Evolutionary conservation across 495 filamentous ascomycete species (phyloP), one percentile per base, ranked within the genome.

Genomic region (Aspergillus hancockii): DNA sequence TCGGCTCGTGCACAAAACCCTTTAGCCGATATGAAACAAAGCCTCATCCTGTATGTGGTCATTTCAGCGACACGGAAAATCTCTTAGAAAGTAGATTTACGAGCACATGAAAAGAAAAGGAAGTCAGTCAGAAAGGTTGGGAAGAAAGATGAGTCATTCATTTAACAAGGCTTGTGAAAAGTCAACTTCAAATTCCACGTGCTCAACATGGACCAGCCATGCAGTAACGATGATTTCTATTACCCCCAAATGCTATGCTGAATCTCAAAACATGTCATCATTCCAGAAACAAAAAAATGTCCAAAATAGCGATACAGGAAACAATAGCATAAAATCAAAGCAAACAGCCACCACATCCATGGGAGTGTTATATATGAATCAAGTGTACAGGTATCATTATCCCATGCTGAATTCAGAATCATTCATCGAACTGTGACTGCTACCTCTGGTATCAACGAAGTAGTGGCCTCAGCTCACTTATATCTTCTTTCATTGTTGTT

Each of bases 181-280:
- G 9, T 36, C 13, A 6, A 22, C 12, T 21, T n/a, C 9, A 19
- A 46, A 34, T 1, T 49, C 54, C 43, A 36, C 31, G 6, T 25
- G 16, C n/a, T 36, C 23, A 32, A 18, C 31, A 57, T 57, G 54
- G 54, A 40, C 54, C 54, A 38, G 54, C 54, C 45, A 57, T 50
- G 54, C 41, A 30, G 23, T 31, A 56, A 30, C 8, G 32, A 31
- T 53, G 19, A 53, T 25, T 40, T 53, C 51, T 53, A 53, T 53
- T 12, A 25, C 8, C 51, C 32, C 51, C 51, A 40, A 41, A 40
- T 23, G 32, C 54, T 38, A 43, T 57, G 31, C 45, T 30, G 45
- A 16, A 23, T 53, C 51, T 53, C n/a, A 40, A 14, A 40, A 53
- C 28, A 34, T 34, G 23, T 12, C 49, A 13, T 18, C 14, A 51